Percentiles rank a stretch among this genome's conserved stretches.
These are phyloP conservation scores for Pythium folliculosum DNA, from an alignment of 352 stramenopile genomes.

Conservation along the genomic window DNA sequence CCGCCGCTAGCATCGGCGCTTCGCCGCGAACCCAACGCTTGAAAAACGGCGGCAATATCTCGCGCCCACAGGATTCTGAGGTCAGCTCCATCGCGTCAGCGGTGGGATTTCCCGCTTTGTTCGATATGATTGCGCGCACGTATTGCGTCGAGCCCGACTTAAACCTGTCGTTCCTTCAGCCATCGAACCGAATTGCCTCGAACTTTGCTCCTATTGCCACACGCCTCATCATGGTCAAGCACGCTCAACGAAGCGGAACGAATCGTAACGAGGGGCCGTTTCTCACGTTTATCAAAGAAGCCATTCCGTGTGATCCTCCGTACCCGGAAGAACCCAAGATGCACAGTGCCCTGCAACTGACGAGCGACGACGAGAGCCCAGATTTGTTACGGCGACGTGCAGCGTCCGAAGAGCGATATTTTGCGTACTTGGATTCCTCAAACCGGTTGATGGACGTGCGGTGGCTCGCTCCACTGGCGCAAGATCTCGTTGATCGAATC, in stretches of 20 bases:
- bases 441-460: conserved; percentile 40
- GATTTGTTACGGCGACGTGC: neutral
- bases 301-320: conserved; percentile 11
- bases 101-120: conserved; percentile 36
- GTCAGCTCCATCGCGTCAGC: neutral
- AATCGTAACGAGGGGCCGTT: neutral
- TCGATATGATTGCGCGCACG: conserved; percentile 66
- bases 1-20: neutral
- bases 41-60: neutral
- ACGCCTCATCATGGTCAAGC: conserved; percentile 47
- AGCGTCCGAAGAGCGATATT: conserved; percentile 54
- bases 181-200: conserved; percentile 73
- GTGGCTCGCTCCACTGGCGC: conserved; percentile 43
- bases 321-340: conserved; percentile 2
- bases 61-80: neutral
- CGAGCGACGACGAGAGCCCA: neutral
- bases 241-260: neutral
- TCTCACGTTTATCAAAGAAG: conserved; percentile 14
- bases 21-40: conserved; percentile 39
- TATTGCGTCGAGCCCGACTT: conserved; percentile 73
- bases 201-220: conserved; percentile 61
- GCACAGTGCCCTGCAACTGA: neutral
- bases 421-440: conserved; percentile 47
- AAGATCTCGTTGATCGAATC: conserved; percentile 42
- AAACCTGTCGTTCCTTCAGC: conserved; percentile 50